A percentile compares a stretch with the other conserved stretches of the same genome.
Conservation (phyloP, 768 basidiomycete genomes). For the Psilocybe tampanensis region DNA sequence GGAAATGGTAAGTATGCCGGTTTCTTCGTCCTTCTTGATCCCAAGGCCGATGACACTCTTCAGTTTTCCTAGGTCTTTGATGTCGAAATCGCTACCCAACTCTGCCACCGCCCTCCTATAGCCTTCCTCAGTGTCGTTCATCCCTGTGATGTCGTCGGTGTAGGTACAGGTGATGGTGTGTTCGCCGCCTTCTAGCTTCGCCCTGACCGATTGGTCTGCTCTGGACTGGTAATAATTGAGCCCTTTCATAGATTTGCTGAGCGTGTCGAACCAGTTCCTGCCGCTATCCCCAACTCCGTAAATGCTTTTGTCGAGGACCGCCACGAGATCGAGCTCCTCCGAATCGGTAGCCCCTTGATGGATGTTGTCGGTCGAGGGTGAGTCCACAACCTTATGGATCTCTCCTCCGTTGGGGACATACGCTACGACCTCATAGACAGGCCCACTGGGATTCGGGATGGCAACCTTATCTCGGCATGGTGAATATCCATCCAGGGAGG, state of each 20-base stretch:
- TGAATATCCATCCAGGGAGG: background rate
- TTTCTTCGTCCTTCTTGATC: background rate
- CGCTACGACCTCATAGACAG: constrained; percentile 1
- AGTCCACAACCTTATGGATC: background rate
- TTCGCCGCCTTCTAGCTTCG: background rate
- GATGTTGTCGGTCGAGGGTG: background rate
- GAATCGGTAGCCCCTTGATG: background rate
- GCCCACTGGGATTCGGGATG: background rate
- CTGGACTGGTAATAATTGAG: background rate
- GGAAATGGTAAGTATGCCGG: background rate
- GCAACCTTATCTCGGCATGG: background rate
- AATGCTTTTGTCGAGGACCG: background rate
- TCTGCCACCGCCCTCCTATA: background rate
- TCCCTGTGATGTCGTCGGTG: constrained; percentile 1
- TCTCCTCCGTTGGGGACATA: constrained; percentile 8
- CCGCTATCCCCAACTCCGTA: background rate
- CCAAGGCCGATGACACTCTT: background rate
- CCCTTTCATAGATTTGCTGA: background rate
- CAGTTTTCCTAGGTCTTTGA: constrained; percentile 3
- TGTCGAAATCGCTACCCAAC: background rate
- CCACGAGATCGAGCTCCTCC: constrained; percentile 1
- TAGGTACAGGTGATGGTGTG: constrained; percentile 4
- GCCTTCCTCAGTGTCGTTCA: background rate
- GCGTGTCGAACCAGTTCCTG: background rate
- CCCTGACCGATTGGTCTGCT: constrained; percentile 3